These are phyloP conservation scores for Candida morakotiae DNA, from an alignment of 805 yeast species.

Conservation along the genomic window DNA sequence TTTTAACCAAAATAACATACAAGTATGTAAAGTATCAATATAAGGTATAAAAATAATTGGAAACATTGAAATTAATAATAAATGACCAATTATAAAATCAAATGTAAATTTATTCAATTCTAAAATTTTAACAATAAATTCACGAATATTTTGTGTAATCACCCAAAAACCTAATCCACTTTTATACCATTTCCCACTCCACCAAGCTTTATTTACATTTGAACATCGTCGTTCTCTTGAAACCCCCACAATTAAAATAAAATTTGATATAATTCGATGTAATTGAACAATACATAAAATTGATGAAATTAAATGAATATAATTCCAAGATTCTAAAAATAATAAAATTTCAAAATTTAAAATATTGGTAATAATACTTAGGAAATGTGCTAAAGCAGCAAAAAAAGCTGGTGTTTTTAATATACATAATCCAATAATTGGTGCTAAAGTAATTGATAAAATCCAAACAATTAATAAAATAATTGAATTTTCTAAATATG, in stretches of 20 bases:
- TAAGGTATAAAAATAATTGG: slow-evolving; percentile 44
- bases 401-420: slow-evolving; percentile 28
- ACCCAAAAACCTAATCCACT: slow-evolving; percentile 33
- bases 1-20: slow-evolving; percentile 47
- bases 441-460: slow-evolving; percentile 35
- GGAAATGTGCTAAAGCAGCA: slow-evolving; percentile 38
- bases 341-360: slow-evolving; percentile 32
- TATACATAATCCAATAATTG: slow-evolving; percentile 29
- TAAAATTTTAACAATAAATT: slow-evolving; percentile 39
- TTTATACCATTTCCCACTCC: slow-evolving; percentile 49
- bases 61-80: slow-evolving; percentile 32
- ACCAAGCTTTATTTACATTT: slow-evolving; percentile 45
- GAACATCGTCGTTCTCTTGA: slow-evolving; percentile 42
- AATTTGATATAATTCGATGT: slow-evolving; percentile 26
- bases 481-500: slow-evolving; percentile 39
- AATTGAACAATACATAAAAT: slow-evolving; percentile 33
- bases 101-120: slow-evolving; percentile 45
- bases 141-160: slow-evolving; percentile 44
- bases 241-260: slow-evolving; percentile 29
- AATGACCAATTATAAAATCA: slow-evolving; percentile 46
- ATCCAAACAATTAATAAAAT: slow-evolving; percentile 28
- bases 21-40: slow-evolving; percentile 45
- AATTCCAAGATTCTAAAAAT: slow-evolving; percentile 40
- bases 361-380: slow-evolving; percentile 30
- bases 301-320: slow-evolving; percentile 35